Evolutionary conservation across 1,284 basidiomycete species (phyloP), one percentile per base, ranked within the genome.

Genomic region (Sporisorium iseilematis-ciliati): DNA sequence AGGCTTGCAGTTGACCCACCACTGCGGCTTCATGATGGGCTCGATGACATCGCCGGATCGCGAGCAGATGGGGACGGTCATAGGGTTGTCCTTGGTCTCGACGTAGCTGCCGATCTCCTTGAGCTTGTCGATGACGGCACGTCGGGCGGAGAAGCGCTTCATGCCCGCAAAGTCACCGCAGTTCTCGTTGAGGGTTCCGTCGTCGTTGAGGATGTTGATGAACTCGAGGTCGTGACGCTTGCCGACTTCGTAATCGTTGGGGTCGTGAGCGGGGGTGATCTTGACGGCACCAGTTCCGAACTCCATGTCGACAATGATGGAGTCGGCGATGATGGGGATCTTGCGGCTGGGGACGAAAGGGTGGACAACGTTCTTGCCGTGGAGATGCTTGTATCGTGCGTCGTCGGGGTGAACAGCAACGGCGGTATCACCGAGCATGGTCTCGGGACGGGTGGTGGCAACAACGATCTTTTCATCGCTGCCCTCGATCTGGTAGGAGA

Each of bases 221-320:
- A 98, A 97, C 65, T 93, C 91, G 48, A 99, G 89, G 12, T 92
- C 90, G 86, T 99, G 94, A 49, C 96, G 88, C 82, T 91, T 85
- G 33, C 94, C 97, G 78, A 96, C 94, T 80, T 96, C 94, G 86
- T 97, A 99, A 89, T 99, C 96, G 85, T 97, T 97, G 40, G 91
- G 92, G 86, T 99, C 97, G 85, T 99, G 97, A 0, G 96, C 97
- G n/a, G 97, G 97, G 0, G 97, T 99, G 85, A 99, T 99, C 88
- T 99, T 99, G 66, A 99, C 96, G 6, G 96, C 97, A 87, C 97
- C 97, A 26, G 97, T 99, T 59, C 97, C 97, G 79, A 99, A 98
- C 42, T 90, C 89, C 91, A 95, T 97, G 86, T 99, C 96, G 75
- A 97, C 96, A 59, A 89, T 88, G 80, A 93, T 91, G 43, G 89